These are phyloP conservation scores for Euphorbia corollata DNA, from an alignment of 441 rosid genomes.

Conservation along the genomic window DNA sequence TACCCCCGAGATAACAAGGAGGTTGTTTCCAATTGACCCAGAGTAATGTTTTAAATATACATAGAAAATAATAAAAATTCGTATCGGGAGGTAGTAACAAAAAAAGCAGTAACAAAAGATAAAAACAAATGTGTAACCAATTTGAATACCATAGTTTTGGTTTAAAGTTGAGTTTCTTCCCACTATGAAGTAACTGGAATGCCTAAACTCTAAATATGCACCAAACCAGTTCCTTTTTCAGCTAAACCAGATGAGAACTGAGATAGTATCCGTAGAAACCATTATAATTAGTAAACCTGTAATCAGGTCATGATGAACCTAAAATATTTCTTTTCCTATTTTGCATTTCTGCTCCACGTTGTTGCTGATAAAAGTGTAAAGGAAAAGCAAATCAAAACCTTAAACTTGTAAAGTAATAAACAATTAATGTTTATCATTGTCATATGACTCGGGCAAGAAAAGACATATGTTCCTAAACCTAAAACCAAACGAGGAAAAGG, in stretches of 20 bases:
- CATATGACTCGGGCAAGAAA: background rate
- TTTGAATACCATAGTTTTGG: background rate
- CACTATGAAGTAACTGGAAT: background rate
- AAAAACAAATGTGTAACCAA: no score
- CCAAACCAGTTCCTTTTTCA: background rate
- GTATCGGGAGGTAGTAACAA: background rate
- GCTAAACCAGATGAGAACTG: background rate
- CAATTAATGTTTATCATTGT: background rate
- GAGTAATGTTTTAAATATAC: background rate
- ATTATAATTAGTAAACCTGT: conserved; percentile 24
- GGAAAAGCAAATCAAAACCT: conserved; percentile 25
- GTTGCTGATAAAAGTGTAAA: conserved; percentile 40
- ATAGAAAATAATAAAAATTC: background rate
- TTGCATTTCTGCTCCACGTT: conserved; percentile 34
- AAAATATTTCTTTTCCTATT: conserved; percentile 33
- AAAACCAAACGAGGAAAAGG: background rate
- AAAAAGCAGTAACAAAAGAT: background rate
- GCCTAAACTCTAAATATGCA: background rate
- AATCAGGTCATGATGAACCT: conserved; percentile 37
- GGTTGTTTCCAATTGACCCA: no score
- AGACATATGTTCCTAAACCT: conserved; percentile 9
- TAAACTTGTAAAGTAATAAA: background rate
- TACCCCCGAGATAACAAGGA: no score
- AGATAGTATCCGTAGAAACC: background rate
- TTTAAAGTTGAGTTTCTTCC: background rate